Conservation (phyloP, 1,139 yeast genomes). For the Sugiyamaella sp. region DNA sequence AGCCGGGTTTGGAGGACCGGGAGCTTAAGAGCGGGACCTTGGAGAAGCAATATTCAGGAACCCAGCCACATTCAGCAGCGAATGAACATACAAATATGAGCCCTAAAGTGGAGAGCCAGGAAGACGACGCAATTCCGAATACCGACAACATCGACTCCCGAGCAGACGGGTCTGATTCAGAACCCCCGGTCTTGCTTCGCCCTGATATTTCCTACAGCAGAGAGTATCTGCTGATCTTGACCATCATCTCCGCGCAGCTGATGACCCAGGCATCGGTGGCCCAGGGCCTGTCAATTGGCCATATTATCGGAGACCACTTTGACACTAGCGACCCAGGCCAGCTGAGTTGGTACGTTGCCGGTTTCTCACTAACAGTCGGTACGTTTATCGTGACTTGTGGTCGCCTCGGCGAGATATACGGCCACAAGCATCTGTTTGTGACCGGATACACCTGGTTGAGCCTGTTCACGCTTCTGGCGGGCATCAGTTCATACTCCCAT, state of each 20-base stretch:
- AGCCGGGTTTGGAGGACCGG: too few species aligned
- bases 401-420: constrained; percentile 64
- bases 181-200: not conserved
- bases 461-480: constrained; percentile 55
- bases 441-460: constrained; percentile 54
- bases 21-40: too few species aligned
- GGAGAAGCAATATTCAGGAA: too few species aligned
- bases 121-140: too few species aligned
- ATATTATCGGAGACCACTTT: constrained; percentile 47
- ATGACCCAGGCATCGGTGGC: constrained; percentile 55
- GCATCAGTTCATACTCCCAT: constrained; percentile 51
- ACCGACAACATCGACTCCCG: too few species aligned
- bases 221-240: constrained; percentile 37
- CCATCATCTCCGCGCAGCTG: constrained; percentile 50
- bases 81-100: too few species aligned
- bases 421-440: constrained; percentile 54
- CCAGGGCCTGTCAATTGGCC: constrained; percentile 50
- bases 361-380: constrained; percentile 61
- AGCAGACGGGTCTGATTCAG: too few species aligned
- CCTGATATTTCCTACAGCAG: constrained; percentile 16
- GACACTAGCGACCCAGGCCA: constrained; percentile 47
- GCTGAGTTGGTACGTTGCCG: constrained; percentile 61
- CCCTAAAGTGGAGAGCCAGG: too few species aligned
- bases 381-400: constrained; percentile 65
- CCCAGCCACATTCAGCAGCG: too few species aligned